Percentiles rank a stretch among this genome's conserved stretches.
These are phyloP conservation scores for Cryomyces antarcticus DNA, from an alignment of 495 filamentous ascomycete genomes.

Conservation along the genomic window DNA sequence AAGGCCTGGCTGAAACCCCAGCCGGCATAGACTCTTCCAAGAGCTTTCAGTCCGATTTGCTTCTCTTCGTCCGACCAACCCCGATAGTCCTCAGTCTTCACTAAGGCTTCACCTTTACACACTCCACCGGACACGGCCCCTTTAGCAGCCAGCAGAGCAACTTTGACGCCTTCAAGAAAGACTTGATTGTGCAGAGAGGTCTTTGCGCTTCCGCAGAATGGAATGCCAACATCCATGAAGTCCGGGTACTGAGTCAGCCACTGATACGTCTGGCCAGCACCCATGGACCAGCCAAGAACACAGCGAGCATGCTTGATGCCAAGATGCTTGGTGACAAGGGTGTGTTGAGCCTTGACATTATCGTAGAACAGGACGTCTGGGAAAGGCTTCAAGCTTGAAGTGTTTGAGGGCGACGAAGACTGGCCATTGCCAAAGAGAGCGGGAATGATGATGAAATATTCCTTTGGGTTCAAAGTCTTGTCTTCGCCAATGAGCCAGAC, in stretches of 20 bases:
- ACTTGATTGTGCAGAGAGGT: constrained; percentile 53
- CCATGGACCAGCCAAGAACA: constrained; percentile 55
- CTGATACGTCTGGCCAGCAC: constrained; percentile 44
- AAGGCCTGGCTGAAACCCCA: constrained; percentile 61
- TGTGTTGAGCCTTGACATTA: constrained; percentile 47
- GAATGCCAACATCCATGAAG: constrained; percentile 43
- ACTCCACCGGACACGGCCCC: constrained; percentile 29
- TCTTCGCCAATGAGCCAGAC: constrained; percentile 44
- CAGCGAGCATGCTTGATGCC: constrained; percentile 39
- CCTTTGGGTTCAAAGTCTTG: constrained; percentile 35
- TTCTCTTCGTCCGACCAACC: constrained; percentile 35
- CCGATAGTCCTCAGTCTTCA: constrained; percentile 20
- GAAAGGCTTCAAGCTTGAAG: constrained; percentile 30
- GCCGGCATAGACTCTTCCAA: constrained; percentile 52
- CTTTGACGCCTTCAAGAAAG: constrained; percentile 53
- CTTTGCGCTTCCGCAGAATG: constrained; percentile 48
- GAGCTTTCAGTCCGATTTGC: constrained; percentile 42
- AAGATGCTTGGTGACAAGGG: constrained; percentile 41
- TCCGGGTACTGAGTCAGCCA: constrained; percentile 55
- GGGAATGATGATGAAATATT: constrained; percentile 50
- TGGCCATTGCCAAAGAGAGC: constrained; percentile 57
- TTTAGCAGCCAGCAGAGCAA: constrained; percentile 41
- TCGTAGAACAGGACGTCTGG: constrained; percentile 45
- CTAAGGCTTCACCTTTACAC: constrained; percentile 19
- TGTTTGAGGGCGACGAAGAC: constrained; percentile 49